Percentiles rank a stretch among this genome's conserved stretches.
Conservation (phyloP, 208 protist genomes). For the Trypanosoma mega region DNA sequence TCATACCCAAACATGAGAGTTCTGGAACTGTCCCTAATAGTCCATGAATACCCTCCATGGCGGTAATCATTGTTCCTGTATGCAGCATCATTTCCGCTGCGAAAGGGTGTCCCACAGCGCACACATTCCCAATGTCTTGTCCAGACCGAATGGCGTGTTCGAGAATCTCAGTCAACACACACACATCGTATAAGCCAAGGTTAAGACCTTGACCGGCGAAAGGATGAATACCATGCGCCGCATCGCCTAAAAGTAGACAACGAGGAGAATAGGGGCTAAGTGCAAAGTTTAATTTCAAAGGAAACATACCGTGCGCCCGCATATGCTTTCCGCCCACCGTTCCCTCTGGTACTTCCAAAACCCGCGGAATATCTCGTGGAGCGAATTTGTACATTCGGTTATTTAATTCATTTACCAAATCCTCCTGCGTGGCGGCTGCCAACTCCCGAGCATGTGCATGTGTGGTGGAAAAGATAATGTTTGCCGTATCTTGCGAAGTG, state of each 20-base stretch:
- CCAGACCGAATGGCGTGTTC: constrained; percentile 63
- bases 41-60: constrained; percentile 79
- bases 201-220: constrained; percentile 93
- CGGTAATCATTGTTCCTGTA: constrained; percentile 69
- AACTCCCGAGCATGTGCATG: constrained; percentile 59
- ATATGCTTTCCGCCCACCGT: constrained; percentile 35
- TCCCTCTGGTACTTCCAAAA: constrained; percentile 66
- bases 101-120: constrained; percentile 71
- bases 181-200: constrained; percentile 89
- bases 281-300: constrained; percentile 66
- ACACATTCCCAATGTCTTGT: constrained; percentile 76
- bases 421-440: constrained; percentile 42
- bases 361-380: constrained; percentile 68
- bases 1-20: constrained; percentile 68
- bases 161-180: constrained; percentile 58
- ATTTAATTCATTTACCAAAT: constrained; percentile 76
- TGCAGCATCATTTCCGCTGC: constrained; percentile 73
- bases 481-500: constrained; percentile 69
- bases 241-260: constrained; percentile 79
- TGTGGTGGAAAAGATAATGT: constrained; percentile 85
- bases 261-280: constrained; percentile 57
- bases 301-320: constrained; percentile 69
- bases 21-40: constrained; percentile 46
- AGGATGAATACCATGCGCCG: constrained; percentile 91
- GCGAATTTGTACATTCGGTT: constrained; percentile 58